Percentiles rank a stretch among this genome's conserved stretches.
These are phyloP conservation scores for Bocquillonia castaneifolia DNA, from an alignment of 441 rosid genomes.

Conservation along the genomic window DNA sequence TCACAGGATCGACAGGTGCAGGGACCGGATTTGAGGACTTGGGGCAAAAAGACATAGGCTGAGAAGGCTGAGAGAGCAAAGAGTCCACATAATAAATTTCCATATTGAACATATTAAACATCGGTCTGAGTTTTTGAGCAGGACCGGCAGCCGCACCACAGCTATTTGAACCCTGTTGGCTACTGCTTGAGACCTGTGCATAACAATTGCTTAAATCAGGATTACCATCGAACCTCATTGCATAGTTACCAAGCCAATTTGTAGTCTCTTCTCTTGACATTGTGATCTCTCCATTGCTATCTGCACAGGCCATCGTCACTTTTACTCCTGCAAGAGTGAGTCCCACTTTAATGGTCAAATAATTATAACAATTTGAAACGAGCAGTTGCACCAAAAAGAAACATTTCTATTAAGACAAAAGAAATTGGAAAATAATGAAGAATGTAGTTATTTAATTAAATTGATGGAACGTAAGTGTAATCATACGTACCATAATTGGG, in stretches of 20 bases:
- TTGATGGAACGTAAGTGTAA: too few species aligned
- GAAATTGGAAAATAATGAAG: too few species aligned
- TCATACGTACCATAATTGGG: constrained; percentile 54
- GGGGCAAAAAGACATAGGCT: constrained; percentile 67
- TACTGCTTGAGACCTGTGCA: constrained; percentile 54
- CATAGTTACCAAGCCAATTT: constrained; percentile 59
- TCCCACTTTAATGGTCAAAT: not conserved
- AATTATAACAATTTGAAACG: not conserved
- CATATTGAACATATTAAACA: constrained; percentile 51
- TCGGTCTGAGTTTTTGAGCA: constrained; percentile 46
- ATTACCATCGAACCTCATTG: constrained; percentile 63
- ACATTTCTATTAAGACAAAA: too few species aligned
- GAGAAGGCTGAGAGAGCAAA: constrained; percentile 67
- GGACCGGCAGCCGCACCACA: constrained; percentile 65
- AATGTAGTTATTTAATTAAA: not conserved
- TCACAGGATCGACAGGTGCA: constrained; percentile 25
- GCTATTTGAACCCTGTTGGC: constrained; percentile 30
- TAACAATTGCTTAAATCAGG: constrained; percentile 72
- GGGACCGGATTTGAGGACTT: constrained; percentile 32
- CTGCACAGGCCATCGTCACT: constrained; percentile 52
- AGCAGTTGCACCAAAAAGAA: too few species aligned
- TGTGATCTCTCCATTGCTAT: constrained; percentile 48
- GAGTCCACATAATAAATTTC: constrained; percentile 50
- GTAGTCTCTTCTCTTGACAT: constrained; percentile 68
- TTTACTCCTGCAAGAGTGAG: constrained; percentile 46